Conservation (phyloP, 148 eudicot genomes). For the Polygonum maritimum region DNA sequence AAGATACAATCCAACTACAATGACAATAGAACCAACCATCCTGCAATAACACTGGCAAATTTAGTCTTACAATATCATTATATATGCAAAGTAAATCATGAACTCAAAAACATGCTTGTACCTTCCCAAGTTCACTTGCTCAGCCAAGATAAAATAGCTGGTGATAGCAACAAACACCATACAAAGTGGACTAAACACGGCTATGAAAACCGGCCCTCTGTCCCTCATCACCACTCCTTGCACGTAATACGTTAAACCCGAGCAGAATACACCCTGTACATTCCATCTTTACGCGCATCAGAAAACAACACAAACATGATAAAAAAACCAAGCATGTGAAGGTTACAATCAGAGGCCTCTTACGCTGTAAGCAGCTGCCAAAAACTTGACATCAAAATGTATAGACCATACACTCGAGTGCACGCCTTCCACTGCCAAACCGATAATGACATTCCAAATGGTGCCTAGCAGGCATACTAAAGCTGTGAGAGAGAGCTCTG, state of each 20-base stretch:
- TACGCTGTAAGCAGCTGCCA: conserved; percentile 75
- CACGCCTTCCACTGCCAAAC: conserved; percentile 67
- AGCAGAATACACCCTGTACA: conserved; percentile 71
- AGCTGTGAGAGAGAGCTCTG: conserved; percentile 77
- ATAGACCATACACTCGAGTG: conserved; percentile 53
- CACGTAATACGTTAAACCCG: conserved; percentile 68
- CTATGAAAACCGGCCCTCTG: conserved; percentile 82
- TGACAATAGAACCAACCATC: conserved; percentile 46
- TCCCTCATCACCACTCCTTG: conserved; percentile 87
- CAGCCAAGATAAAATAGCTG: conserved; percentile 62
- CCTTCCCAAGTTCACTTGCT: conserved; percentile 76
- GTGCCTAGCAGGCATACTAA: conserved; percentile 82
- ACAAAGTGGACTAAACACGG: conserved; percentile 75
- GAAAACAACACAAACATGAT: neutral
- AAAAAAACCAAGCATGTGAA: neutral
- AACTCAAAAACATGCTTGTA: conserved; percentile 12
- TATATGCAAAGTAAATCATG: neutral
- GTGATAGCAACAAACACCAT: conserved; percentile 76
- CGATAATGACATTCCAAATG: conserved; percentile 47
- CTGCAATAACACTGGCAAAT: conserved; percentile 24
- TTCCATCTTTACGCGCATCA: neutral
- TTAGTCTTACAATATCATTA: neutral
- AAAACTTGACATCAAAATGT: conserved; percentile 50
- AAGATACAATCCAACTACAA: conserved; percentile 50
- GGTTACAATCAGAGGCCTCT: conserved; percentile 13